Evolutionary conservation across 257 asterid species (phyloP), one percentile per base, ranked within the genome.

Genomic region (Coffea eugenioides): DNA sequence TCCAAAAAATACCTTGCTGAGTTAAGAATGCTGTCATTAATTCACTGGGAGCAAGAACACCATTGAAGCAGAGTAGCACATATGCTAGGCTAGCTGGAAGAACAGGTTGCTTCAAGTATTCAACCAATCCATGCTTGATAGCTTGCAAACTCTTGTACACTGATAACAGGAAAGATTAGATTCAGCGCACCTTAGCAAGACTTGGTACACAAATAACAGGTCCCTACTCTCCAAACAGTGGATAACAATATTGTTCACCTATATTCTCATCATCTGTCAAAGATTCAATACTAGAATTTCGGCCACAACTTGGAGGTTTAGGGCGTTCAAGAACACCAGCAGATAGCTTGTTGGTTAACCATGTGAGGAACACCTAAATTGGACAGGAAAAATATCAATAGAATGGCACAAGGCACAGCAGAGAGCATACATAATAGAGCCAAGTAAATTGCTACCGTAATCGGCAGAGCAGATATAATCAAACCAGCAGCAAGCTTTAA

Each of bases 21-120:
- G 98, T 94, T 82, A 95, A 88, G 88, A 95, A 95, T 78, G 99
- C 98, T 34, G 99, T 92, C 98, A 95, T 95, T 84, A 93, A 86
- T 77, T 95, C 89, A 66, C 99, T 94, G 80, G 99, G 99, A 77
- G 99, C 92, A 76, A 93, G 98, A 82, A 92, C 95, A 56, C 88
- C 93, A 78, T 93, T 95, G 88, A 92, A 93, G 88, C 83, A 92
- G 83, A 95, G 96, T 69, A 93, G 82, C 81, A 95, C 98, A 91
- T 87, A 89, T 77, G 97, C 97, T 82, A 95, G 90, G 87, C 99
- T 95, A 66, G 97, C 99, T 8, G 98, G 97, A 76, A 95, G 95
- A 91, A 93, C 98, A 76, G 99, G 98, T 84, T 93, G 98, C 83
- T 92, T 90, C 76, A 91, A 85, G 89, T 95, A 95, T 86, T 93